A percentile compares a stretch with the other conserved stretches of the same genome.
Conservation (phyloP, 106 monocot genomes). For the Hemerocallis citrina region DNA sequence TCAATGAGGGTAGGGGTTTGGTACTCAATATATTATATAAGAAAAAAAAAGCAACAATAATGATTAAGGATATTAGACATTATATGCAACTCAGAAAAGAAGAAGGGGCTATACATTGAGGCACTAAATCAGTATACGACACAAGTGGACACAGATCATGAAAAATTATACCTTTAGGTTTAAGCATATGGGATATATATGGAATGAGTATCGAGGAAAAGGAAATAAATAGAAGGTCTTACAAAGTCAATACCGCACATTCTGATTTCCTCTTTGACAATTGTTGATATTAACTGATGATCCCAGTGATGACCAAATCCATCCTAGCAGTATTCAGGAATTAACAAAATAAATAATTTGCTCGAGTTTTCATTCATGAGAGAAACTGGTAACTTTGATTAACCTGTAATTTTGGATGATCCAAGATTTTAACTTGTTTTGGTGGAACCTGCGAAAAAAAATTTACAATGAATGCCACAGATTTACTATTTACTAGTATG, state of each 20-base stretch:
- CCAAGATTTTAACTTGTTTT: conserved; percentile 57
- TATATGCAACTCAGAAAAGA: too few species aligned
- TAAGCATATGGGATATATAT: background rate
- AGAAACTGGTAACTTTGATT: background rate
- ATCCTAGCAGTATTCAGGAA: conserved; percentile 44
- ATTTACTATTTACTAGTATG: background rate
- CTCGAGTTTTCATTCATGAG: background rate
- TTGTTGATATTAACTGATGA: conserved; percentile 41
- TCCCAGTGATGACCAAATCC: conserved; percentile 85
- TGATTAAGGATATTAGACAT: too few species aligned
- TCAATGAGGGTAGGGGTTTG: too few species aligned
- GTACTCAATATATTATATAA: too few species aligned
- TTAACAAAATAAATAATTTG: background rate
- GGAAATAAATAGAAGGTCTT: conserved; percentile 16
- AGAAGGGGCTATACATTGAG: too few species aligned
- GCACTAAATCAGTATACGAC: too few species aligned
- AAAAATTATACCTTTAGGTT: too few species aligned
- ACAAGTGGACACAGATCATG: too few species aligned
- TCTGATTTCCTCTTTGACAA: conserved; percentile 50
- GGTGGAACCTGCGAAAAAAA: conserved; percentile 50
- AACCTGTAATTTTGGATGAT: conserved; percentile 76
- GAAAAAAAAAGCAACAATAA: too few species aligned
- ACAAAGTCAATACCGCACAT: conserved; percentile 43
- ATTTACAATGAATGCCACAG: background rate
- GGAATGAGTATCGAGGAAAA: background rate